Conservation (phyloP, 139 green algal species). For the Microglena sp. region DNA sequence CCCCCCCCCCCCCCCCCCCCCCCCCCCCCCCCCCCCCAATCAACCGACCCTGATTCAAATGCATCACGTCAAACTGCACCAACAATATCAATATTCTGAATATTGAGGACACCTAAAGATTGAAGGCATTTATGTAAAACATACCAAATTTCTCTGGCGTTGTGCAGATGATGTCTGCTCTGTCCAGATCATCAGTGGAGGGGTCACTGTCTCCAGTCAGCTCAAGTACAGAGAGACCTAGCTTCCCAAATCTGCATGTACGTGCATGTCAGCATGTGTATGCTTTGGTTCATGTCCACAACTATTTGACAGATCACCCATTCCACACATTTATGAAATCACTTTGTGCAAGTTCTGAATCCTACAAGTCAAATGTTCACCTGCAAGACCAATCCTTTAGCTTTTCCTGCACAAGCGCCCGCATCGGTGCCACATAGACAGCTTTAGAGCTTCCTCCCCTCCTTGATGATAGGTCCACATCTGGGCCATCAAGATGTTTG, state of each 20-base stretch:
- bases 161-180: conserved; percentile 68
- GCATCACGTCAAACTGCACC: too few relatives aligned
- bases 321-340: neutral
- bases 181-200: conserved; percentile 39
- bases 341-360: neutral
- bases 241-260: conserved; percentile 12
- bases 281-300: neutral
- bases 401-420: conserved; percentile 72
- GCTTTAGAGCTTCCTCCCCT: conserved; percentile 27
- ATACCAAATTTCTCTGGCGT: conserved; percentile 81
- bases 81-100: too few relatives aligned
- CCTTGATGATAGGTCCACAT: too few relatives aligned
- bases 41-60: too few relatives aligned
- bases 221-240: conserved; percentile 44
- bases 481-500: conserved; percentile 9
- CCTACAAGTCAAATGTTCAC: neutral
- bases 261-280: neutral
- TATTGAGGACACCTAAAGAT: too few relatives aligned
- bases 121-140: too few relatives aligned
- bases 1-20: too few relatives aligned
- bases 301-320: neutral
- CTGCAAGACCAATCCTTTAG: conserved; percentile 60
- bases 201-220: conserved; percentile 63
- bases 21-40: too few relatives aligned
- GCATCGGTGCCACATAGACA: conserved; percentile 53